Base-by-base conservation (phyloP, 1,284 basidiomycete genomes). In the Austropuccinia psidii region DNA sequence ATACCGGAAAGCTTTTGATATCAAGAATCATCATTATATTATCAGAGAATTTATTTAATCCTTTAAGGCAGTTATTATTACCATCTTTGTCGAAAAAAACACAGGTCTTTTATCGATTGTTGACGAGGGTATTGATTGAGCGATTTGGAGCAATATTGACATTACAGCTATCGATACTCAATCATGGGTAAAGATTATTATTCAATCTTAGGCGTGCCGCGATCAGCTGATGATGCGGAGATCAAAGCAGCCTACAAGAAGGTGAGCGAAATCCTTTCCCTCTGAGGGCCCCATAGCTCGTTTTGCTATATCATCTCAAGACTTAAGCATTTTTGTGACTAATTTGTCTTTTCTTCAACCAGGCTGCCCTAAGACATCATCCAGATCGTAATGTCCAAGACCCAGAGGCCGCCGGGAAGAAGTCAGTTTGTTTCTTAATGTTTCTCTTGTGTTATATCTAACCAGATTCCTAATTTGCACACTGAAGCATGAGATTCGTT, bases 331-430 rank as follows among this genome's bases (percentile, higher is more conserved):
- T n/a, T n/a, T n/a, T n/a, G n/a, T n/a, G n/a, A n/a, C 35, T 17
- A 21, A 4, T 8, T 21, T 50, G 21, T 35, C 29, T n/a, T 21
- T 13, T 54, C 19, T 37, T 73, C 78, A 77, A 27, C 77, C 79
- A 81, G 74, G 77, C 78, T 37, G 91, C 91, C 50, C 83, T 95
- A 79, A 91, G 90, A 84, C 90, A 89, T 87, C 93, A 95, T 82
- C 92, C 92, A 47, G 93, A 96, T 82, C 86, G 94, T 60, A 96
- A 95, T 81, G 83, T 84, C 68, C 88, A 89, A 52, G 83, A 83
- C 64, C 87, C 88, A 76, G 94, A 94, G 77, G 87, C 86, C 70
- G 90, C 95, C 0, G 89, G 87, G 9, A 86, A 87, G 79, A 96
- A 91, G 83, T 90, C 52, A 74, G 84, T 77, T 1, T 62, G 74